Evolutionary conservation across 2,329 filamentous ascomycete species (phyloP).

Genomic region (Orbilia quercus): DNA sequence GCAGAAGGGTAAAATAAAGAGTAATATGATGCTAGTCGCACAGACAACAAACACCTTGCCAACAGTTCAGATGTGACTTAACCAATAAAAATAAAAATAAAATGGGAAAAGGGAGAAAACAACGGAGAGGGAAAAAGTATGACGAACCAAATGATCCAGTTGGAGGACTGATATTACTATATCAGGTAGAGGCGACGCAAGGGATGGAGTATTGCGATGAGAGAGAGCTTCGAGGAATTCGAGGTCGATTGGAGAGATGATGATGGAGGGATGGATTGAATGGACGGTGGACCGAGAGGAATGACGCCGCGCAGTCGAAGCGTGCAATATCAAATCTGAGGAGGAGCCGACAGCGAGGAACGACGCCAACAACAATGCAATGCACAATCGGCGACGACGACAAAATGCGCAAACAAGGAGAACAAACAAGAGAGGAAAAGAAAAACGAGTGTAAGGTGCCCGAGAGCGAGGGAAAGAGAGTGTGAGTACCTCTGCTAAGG

Average conservation of each 20-base stretch:
- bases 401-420: constrained; percentile 24
- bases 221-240: constrained; percentile 31
- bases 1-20: constrained; percentile 9
- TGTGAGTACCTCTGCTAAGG: constrained; percentile 8
- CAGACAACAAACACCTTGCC: constrained; percentile 42
- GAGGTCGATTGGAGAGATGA: constrained; percentile 33
- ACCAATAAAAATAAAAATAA: neutral
- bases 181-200: constrained; percentile 43
- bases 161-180: constrained; percentile 41
- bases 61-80: constrained; percentile 14
- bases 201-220: constrained; percentile 20
- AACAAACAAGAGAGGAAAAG: constrained; percentile 16
- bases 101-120: constrained; percentile 9
- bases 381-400: constrained; percentile 13
- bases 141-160: constrained; percentile 20
- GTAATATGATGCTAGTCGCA: constrained; percentile 18
- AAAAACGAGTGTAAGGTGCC: constrained; percentile 56
- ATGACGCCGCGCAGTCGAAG: constrained; percentile 6
- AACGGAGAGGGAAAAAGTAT: constrained; percentile 3
- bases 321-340: constrained; percentile 11
- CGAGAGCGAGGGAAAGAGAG: constrained; percentile 35
- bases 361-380: constrained; percentile 33
- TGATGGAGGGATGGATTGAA: constrained; percentile 4
- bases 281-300: constrained; percentile 24
- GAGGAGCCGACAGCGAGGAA: constrained; percentile 13